phyloP scores from a whole-genome alignment of 768 basidiomycete species.

The Epithele typhae region DNA sequence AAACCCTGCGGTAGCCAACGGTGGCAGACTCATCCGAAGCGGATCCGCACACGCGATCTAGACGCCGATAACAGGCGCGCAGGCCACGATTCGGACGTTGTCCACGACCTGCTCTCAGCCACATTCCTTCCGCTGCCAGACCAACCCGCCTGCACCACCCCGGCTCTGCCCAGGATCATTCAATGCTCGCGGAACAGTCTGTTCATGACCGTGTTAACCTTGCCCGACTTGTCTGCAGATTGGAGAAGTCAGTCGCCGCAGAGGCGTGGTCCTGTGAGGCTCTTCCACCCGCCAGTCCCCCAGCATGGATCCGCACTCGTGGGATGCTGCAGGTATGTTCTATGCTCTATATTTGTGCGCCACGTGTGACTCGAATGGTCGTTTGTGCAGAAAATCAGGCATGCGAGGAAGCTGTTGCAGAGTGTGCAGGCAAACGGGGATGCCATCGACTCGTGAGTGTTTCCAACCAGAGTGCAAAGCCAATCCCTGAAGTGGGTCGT shows the following conservation, averaged over 20 bases:
- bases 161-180: neutral
- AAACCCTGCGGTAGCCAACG: neutral
- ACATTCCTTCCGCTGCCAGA: neutral
- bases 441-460: conserved; percentile 17
- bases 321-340: conserved; percentile 50
- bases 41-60: too few relatives aligned
- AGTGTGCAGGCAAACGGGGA: conserved; percentile 51
- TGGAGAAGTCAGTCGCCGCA: conserved; percentile 49
- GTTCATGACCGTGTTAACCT: conserved; percentile 69
- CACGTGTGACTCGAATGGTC: conserved; percentile 30
- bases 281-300: conserved; percentile 10
- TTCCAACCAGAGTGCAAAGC: neutral
- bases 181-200: conserved; percentile 18
- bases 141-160: neutral
- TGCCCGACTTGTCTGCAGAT: conserved; percentile 50
- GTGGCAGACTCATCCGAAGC: too few relatives aligned
- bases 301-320: conserved; percentile 51
- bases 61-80: too few relatives aligned
- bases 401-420: conserved; percentile 51
- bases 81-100: too few relatives aligned
- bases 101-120: neutral
- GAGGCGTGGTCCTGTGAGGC: conserved; percentile 30
- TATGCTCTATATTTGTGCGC: neutral
- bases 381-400: conserved; percentile 47
- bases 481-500: neutral